Percentiles rank a stretch among this genome's conserved stretches.
These are phyloP conservation scores for Ustilago xerochloae DNA, from an alignment of 1,284 basidiomycete species.

Conservation along the genomic window DNA sequence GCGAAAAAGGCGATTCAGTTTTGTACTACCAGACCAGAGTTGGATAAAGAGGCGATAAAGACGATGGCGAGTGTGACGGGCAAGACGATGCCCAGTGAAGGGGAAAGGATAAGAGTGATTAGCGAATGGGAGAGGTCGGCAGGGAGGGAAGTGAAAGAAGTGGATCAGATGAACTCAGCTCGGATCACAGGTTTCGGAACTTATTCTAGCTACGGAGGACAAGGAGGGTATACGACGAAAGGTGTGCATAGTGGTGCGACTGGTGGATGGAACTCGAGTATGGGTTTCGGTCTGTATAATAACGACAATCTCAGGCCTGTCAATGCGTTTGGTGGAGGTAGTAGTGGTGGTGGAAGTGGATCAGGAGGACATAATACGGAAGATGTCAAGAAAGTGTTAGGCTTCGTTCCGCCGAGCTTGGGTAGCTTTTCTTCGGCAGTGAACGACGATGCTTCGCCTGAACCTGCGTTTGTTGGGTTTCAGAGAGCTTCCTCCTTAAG, in stretches of 20 bases:
- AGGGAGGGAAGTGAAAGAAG: slow-evolving; percentile 26
- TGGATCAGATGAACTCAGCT: slow-evolving; percentile 38
- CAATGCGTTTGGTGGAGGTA: neutral
- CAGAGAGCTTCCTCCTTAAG: slow-evolving; percentile 38
- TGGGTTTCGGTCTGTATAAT: slow-evolving; percentile 33
- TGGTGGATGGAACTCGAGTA: slow-evolving; percentile 42
- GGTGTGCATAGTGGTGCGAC: slow-evolving; percentile 43
- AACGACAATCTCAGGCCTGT: slow-evolving; percentile 13
- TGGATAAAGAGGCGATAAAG: slow-evolving; percentile 14
- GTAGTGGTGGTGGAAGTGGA: neutral
- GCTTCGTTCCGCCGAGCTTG: slow-evolving; percentile 15
- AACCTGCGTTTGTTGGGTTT: slow-evolving; percentile 20
- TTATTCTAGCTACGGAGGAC: slow-evolving; percentile 37
- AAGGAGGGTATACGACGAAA: slow-evolving; percentile 21
- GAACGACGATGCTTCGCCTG: slow-evolving; percentile 26
- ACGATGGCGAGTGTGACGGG: slow-evolving; percentile 33
- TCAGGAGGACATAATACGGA: slow-evolving; percentile 4
- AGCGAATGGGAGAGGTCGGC: slow-evolving; percentile 18
- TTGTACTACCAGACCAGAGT: slow-evolving; percentile 23
- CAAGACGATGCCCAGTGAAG: slow-evolving; percentile 9
- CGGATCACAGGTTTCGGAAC: slow-evolving; percentile 35
- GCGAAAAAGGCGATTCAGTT: slow-evolving; percentile 32
- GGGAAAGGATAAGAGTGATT: slow-evolving; percentile 10
- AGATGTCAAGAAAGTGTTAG: slow-evolving; percentile 11
- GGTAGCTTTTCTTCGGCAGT: slow-evolving; percentile 38